A percentile compares a stretch with the other conserved stretches of the same genome.
Conservation (phyloP, 139 green algal genomes). For the Desmodesmus armatus region DNA sequence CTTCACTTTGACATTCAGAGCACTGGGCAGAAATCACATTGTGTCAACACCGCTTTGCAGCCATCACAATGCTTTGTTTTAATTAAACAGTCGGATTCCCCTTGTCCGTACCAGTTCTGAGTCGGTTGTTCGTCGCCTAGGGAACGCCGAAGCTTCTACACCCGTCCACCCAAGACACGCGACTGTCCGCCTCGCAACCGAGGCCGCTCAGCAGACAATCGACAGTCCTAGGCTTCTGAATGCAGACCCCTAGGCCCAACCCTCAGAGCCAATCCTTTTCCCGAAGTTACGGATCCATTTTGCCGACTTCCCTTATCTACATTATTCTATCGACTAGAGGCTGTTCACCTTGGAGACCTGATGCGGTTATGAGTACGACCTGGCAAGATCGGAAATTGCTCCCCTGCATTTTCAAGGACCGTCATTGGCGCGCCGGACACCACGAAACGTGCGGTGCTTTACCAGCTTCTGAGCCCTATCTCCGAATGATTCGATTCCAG, state of each 20-base stretch:
- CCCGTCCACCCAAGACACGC: constrained; percentile 74
- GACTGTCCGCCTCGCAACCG: constrained; percentile 68
- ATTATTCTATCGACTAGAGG: constrained; percentile 97
- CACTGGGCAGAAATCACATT: constrained; percentile 98
- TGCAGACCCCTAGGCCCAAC: constrained; percentile 83
- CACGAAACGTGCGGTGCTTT: constrained; percentile 88
- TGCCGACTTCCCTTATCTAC: constrained; percentile 98
- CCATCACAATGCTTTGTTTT: constrained; percentile 97
- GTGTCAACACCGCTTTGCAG: constrained; percentile 93
- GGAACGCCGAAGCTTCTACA: constrained; percentile 75
- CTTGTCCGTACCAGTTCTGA: constrained; percentile 97
- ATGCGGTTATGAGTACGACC: no score
- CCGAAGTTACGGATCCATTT: constrained; percentile 97
- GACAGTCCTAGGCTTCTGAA: constrained; percentile 71
- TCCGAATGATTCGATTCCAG: constrained; percentile 92
- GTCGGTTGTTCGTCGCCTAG: constrained; percentile 88
- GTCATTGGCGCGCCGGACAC: constrained; percentile 89
- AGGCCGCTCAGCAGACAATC: constrained; percentile 74
- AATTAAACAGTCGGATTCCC: constrained; percentile 98
- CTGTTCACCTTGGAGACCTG: constrained; percentile 97
- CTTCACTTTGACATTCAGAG: constrained; percentile 63
- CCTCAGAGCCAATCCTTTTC: constrained; percentile 97
- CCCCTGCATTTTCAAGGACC: constrained; percentile 91
- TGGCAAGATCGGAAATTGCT: constrained; percentile 82
- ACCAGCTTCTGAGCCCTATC: constrained; percentile 88